Conservation (phyloP, 306 rosid genomes). For the Amphicarpaea edgeworthii region DNA sequence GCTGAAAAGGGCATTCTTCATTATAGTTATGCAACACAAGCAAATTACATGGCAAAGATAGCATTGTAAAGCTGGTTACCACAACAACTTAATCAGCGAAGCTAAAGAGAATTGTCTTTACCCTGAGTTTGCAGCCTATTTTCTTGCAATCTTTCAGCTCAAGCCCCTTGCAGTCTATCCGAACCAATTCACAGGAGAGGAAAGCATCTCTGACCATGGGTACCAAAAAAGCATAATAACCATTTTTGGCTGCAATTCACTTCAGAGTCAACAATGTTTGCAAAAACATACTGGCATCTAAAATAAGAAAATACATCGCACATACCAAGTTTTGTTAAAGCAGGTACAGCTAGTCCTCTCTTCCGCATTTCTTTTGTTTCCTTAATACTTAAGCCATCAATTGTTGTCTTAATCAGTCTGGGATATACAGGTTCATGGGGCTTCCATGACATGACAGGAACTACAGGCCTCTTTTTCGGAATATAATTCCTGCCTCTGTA, state of each 20-base stretch:
- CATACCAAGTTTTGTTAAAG: constrained; percentile 86
- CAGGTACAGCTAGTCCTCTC: constrained; percentile 82
- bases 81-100: constrained; percentile 7
- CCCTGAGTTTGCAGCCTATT: constrained; percentile 95
- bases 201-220: constrained; percentile 97
- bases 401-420: constrained; percentile 85
- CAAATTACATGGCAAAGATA: neutral
- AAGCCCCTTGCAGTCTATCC: constrained; percentile 89
- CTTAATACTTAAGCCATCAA: constrained; percentile 80
- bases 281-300: constrained; percentile 3
- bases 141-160: constrained; percentile 94
- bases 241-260: constrained; percentile 82
- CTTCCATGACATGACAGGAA: constrained; percentile 96
- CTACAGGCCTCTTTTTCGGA: constrained; percentile 71
- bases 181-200: constrained; percentile 68
- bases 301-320: constrained; percentile 23
- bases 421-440: constrained; percentile 94
- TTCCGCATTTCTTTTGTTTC: constrained; percentile 95
- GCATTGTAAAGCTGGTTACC: neutral
- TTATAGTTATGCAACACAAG: constrained; percentile 19
- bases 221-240: constrained; percentile 80
- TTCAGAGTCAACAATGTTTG: constrained; percentile 34
- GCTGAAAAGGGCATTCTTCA: constrained; percentile 8
- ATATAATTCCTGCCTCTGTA: constrained; percentile 88
- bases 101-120: constrained; percentile 34